Percentiles rank a stretch among this genome's conserved stretches.
Evolutionary conservation across 106 monocot genomes (phyloP).

Genomic region (Dactylorhiza incarnata): DNA sequence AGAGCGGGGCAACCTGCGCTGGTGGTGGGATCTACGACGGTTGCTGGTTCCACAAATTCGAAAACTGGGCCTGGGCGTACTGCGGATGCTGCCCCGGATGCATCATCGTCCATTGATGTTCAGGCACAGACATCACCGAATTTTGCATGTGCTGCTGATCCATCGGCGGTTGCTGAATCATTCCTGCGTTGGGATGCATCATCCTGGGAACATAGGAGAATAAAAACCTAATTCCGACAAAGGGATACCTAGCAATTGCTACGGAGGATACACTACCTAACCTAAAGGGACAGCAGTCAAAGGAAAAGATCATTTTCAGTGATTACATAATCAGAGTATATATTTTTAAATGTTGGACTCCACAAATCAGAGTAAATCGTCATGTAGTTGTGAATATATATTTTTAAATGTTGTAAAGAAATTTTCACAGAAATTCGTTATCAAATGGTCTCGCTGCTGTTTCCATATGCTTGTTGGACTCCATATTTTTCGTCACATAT

Average conservation of each 20-base stretch:
- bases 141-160: slow-evolving; percentile 6
- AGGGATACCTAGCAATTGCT: neutral
- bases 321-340: too few species aligned
- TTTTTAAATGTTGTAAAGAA: too few species aligned
- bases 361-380: too few species aligned
- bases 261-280: neutral
- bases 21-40: slow-evolving; percentile 53
- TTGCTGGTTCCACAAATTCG: slow-evolving; percentile 57
- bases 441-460: too few species aligned
- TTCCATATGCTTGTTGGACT: too few species aligned
- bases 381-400: too few species aligned
- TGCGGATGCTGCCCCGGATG: slow-evolving; percentile 16
- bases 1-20: slow-evolving; percentile 14
- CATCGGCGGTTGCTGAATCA: slow-evolving; percentile 2
- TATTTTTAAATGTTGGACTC: too few species aligned
- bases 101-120: slow-evolving; percentile 40
- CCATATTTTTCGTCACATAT: too few species aligned
- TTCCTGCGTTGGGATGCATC: neutral
- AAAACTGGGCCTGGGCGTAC: slow-evolving; percentile 14
- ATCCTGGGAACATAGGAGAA: neutral
- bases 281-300: neutral
- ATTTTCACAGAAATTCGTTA: too few species aligned
- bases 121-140: neutral
- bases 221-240: neutral
- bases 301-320: too few species aligned